Evolutionary conservation across 495 filamentous ascomycete species (phyloP), one percentile per base, ranked within the genome.

Genomic region (Tuber borchii): DNA sequence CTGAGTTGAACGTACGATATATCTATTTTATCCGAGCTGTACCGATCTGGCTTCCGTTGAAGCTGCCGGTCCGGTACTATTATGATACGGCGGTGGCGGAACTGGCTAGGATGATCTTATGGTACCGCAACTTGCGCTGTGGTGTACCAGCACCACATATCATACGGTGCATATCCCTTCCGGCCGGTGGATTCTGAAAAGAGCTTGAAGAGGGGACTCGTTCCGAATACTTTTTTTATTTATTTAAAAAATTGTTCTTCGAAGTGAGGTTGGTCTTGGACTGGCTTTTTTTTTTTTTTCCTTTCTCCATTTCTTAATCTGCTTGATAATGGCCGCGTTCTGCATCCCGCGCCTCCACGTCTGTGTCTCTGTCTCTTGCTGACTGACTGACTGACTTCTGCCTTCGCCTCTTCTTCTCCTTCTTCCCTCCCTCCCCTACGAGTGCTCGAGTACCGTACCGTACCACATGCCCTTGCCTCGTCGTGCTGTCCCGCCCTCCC

Each of bases 401-500:
- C 3, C 51, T 16, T 61, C n/a, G 51, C 51, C 51, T 26, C 51
- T 61, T 61, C 51, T 10, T 14, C 51, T 10, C 10, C 9, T 6
- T 40, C 39, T 4, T 40, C 39, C 39, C 39, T 40, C 39, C 39
- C 39, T 40, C 39, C 39, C 39, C 39, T 40, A 37, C n/a, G n/a
- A n/a, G n/a, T n/a, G n/a, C 34, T 37, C 34, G 34, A 37, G 34
- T 37, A 37, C n/a, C n/a, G n/a, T n/a, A n/a, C n/a, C n/a, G n/a
- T 5, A 31, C 56, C 16, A 34, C 26, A 26, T 14, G 12, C 14
- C 56, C 56, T 17, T 31, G 16, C 56, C 51, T 61, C n/a, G n/a
- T 31, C 51, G 10, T 61, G 51, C 51, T 61, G n/a, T 14, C 40
- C 45, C 73, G 9, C 56, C 77, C 34, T 43, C 43, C 46, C 72